Conservation (phyloP, 148 eudicot genomes). For the Diospyros kaki region DNA sequence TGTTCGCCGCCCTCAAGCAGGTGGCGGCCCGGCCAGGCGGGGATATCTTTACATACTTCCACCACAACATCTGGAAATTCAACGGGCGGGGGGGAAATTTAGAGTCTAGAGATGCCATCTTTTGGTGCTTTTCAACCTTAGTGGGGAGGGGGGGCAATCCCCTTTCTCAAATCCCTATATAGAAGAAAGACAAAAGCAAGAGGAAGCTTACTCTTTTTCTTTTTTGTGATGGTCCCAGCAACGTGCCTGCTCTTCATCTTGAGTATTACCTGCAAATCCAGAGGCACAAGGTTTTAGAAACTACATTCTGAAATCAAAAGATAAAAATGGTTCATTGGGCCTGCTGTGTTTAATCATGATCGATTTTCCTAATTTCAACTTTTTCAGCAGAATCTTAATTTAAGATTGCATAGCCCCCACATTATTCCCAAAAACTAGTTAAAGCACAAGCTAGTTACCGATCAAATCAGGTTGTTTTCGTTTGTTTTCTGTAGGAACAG, state of each 20-base stretch:
- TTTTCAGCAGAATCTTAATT: slow-evolving; percentile 20
- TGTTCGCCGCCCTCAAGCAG: slow-evolving; percentile 74
- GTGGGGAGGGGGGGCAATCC: slow-evolving; percentile 3
- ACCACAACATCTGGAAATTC: slow-evolving; percentile 63
- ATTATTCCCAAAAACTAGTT: slow-evolving; percentile 2
- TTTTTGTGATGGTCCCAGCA: slow-evolving; percentile 99
- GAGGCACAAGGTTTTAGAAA: slow-evolving; percentile 15
- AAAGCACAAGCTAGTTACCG: neutral
- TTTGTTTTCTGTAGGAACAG: too few relatives aligned
- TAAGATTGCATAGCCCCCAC: slow-evolving; percentile 17
- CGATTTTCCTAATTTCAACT: neutral
- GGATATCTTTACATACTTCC: slow-evolving; percentile 78
- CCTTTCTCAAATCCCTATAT: slow-evolving; percentile 83
- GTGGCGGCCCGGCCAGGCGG: slow-evolving; percentile 98
- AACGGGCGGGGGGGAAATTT: neutral
- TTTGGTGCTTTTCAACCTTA: slow-evolving; percentile 37
- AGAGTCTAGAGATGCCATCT: slow-evolving; percentile 26
- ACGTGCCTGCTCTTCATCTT: slow-evolving; percentile 98
- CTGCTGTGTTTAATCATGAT: neutral
- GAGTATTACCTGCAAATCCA: slow-evolving; percentile 63
- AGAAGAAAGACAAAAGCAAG: slow-evolving; percentile 41
- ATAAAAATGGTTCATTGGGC: neutral
- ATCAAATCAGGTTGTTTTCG: neutral
- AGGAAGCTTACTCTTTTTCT: slow-evolving; percentile 80
- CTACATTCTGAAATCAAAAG: slow-evolving; percentile 22